These are phyloP conservation scores for Phellopilus nigrolimitatus DNA, from an alignment of 1,284 basidiomycete genomes.

Conservation along the genomic window DNA sequence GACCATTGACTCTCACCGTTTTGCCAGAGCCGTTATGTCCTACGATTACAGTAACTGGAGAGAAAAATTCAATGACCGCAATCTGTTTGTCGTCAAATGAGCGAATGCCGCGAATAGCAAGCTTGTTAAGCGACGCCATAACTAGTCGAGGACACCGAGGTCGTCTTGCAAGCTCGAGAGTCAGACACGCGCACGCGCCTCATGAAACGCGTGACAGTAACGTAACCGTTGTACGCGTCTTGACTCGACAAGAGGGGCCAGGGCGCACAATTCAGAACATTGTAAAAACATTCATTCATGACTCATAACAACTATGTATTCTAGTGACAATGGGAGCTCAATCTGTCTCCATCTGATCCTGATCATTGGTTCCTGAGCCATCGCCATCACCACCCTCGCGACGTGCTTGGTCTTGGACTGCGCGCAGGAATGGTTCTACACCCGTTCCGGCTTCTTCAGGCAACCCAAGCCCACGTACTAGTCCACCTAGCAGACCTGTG, in stretches of 20 bases:
- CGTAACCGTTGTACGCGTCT: background rate
- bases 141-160: background rate
- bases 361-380: slow-evolving; percentile 20
- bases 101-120: slow-evolving; percentile 82
- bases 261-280: too few species aligned
- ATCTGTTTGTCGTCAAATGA: slow-evolving; percentile 95
- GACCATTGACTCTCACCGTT: slow-evolving; percentile 47
- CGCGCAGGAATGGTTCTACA: slow-evolving; percentile 65
- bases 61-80: slow-evolving; percentile 95
- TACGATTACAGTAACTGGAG: slow-evolving; percentile 97
- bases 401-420: slow-evolving; percentile 69
- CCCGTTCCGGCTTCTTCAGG: slow-evolving; percentile 75
- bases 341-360: slow-evolving; percentile 21
- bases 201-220: slow-evolving; percentile 10
- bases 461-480: slow-evolving; percentile 69
- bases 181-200: background rate
- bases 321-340: background rate
- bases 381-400: slow-evolving; percentile 35
- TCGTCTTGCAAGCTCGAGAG: background rate
- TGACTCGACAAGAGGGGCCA: too few species aligned
- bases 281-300: background rate
- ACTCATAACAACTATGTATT: background rate
- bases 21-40: slow-evolving; percentile 99
- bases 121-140: slow-evolving; percentile 86
- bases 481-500: slow-evolving; percentile 65